These are phyloP conservation scores for Exobasidium cylindrosporum DNA, from an alignment of 1,284 basidiomycete species.

Conservation along the genomic window DNA sequence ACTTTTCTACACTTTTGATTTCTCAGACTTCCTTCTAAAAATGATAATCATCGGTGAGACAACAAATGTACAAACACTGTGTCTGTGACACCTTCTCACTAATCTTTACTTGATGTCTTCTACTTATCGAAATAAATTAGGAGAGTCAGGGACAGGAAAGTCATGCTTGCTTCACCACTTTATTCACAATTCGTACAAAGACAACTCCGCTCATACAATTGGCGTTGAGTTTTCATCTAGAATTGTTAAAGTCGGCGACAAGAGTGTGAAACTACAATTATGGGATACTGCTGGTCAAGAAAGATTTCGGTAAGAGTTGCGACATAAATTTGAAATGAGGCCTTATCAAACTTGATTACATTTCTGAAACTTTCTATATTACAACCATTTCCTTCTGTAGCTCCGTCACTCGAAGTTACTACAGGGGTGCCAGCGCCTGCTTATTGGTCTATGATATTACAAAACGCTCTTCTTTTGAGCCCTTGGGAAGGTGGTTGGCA, in stretches of 20 bases:
- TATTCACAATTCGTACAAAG: slow-evolving; percentile 70
- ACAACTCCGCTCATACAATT: slow-evolving; percentile 94
- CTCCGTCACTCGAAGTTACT: slow-evolving; percentile 95
- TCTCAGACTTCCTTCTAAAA: slow-evolving; percentile 84
- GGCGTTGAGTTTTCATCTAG: slow-evolving; percentile 91
- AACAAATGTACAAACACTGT: background rate
- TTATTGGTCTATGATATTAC: slow-evolving; percentile 96
- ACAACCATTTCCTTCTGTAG: too few relatives aligned
- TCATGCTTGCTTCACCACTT: slow-evolving; percentile 93
- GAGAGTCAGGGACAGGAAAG: slow-evolving; percentile 94
- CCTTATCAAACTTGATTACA: too few relatives aligned
- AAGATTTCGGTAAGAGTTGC: slow-evolving; percentile 57
- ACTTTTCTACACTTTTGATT: background rate
- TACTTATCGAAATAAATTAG: too few relatives aligned
- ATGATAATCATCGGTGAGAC: slow-evolving; percentile 80
- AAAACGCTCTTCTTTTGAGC: slow-evolving; percentile 65
- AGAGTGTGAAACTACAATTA: slow-evolving; percentile 81
- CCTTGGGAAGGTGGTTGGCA: slow-evolving; percentile 80
- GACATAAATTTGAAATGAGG: too few relatives aligned
- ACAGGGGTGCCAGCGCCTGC: slow-evolving; percentile 72
- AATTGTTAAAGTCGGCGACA: slow-evolving; percentile 82
- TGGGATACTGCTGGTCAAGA: slow-evolving; percentile 51
- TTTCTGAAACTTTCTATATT: too few relatives aligned
- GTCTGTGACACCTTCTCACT: too few relatives aligned
- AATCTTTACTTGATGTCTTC: too few relatives aligned